Evolutionary conservation across 2,329 filamentous ascomycete genomes (phyloP), one percentile per base, ranked within the genome.

Genomic region (Daldinia sp.): DNA sequence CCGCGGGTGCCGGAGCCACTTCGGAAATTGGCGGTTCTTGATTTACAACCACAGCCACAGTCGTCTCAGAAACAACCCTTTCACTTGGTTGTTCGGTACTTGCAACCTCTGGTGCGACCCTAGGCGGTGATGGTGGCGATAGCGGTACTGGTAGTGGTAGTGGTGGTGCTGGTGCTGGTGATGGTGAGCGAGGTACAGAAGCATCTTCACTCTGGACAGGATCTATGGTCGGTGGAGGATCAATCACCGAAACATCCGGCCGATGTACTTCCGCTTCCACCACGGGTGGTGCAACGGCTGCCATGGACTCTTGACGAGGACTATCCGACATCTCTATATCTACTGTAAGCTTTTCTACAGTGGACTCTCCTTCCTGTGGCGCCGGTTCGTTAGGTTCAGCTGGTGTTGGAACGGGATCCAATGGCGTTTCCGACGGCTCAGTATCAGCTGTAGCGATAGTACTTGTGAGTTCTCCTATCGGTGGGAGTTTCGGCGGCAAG

Each of bases 401-500:
- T 35, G 58, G 41, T 15, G 26, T 48, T 23, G 67, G 57, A 28
- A 63, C 55, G 15, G 68, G 50, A 5, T 73, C 70, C 2, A 67
- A 63, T 39, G 48, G 18, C 13, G 58, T 20, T 41, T 41, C 18
- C n/a, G 54, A 26, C 41, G 54, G 48, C 28, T 15, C 42, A 6
- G 26, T 50, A 30, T 68, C 67, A 51, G 42, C 30, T 7, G 37
- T 15, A 56, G 48, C 37, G 13, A 37, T 30, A 10, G n/a, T 26
- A 39, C 23, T 15, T 6, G 23, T 44, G 41, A 63, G 48, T 23
- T 64, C 51, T 59, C 51, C 63, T 15, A 50, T 65, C n/a, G 68
- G 63, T 7, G 70, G 50, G 4, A 73, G 56, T 15, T 75, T 74
- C 6, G 73, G 69, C 18, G 71, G 68, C 15, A 79, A 73, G 20